These are phyloP conservation scores for Lepraria neglecta DNA, from an alignment of 495 filamentous ascomycete genomes.

Conservation along the genomic window DNA sequence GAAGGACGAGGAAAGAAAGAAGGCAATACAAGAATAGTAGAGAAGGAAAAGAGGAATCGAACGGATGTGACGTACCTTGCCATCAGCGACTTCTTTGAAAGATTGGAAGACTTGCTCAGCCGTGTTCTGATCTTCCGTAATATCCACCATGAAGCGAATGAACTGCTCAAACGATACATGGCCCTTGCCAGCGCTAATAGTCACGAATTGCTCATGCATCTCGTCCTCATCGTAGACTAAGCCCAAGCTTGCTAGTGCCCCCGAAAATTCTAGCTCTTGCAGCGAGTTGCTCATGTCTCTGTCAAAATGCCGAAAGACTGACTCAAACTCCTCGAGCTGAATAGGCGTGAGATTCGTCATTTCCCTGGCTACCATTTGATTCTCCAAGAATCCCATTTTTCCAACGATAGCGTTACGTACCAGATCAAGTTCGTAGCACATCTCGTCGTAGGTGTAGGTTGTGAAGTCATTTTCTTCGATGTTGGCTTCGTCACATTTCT, in stretches of 20 bases:
- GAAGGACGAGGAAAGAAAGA: background rate
- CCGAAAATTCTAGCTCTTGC: slow-evolving; percentile 92
- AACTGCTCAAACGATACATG: slow-evolving; percentile 97
- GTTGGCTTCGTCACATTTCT: slow-evolving; percentile 90
- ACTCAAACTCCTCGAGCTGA: slow-evolving; percentile 96
- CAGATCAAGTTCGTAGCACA: slow-evolving; percentile 86
- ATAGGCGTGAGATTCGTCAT: slow-evolving; percentile 99
- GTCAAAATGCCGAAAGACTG: slow-evolving; percentile 95
- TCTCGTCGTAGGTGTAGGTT: slow-evolving; percentile 93
- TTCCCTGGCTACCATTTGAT: slow-evolving; percentile 91
- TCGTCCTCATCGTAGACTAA: slow-evolving; percentile 92
- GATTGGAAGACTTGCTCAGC: slow-evolving; percentile 96
- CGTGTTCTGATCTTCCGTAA: slow-evolving; percentile 96
- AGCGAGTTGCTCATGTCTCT: slow-evolving; percentile 84
- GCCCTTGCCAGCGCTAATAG: slow-evolving; percentile 64
- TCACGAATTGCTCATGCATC: slow-evolving; percentile 86
- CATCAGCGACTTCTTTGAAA: slow-evolving; percentile 95
- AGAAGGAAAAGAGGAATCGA: background rate
- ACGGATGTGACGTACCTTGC: slow-evolving; percentile 57
- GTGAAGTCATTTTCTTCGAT: slow-evolving; percentile 99
- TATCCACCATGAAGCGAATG: slow-evolving; percentile 97
- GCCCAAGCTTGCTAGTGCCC: slow-evolving; percentile 85
- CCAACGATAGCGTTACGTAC: slow-evolving; percentile 87
- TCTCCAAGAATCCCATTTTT: slow-evolving; percentile 93
- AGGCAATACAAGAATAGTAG: background rate